A percentile compares a stretch with the other conserved stretches of the same genome.
Conservation (phyloP, 768 basidiomycete genomes). For the Sistotremastrum suecicum region DNA sequence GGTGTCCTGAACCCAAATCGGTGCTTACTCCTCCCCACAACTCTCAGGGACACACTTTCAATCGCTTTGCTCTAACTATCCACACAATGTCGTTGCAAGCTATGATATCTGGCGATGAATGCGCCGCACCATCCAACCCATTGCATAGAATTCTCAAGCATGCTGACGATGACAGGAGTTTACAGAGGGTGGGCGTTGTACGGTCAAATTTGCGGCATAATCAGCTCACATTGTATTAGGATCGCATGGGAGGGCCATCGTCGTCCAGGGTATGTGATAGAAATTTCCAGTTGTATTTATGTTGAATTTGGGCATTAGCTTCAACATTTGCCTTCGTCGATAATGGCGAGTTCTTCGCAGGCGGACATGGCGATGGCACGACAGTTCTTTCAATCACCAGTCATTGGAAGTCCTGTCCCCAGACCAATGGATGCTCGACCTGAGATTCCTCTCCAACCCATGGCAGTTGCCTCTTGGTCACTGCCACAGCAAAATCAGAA, state of each 20-base stretch:
- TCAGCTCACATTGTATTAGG: slow-evolving; percentile 25
- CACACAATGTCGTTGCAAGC: slow-evolving; percentile 59
- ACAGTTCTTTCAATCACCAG: slow-evolving; percentile 44
- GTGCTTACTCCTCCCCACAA: too few species aligned
- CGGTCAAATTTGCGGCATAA: neutral
- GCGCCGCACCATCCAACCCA: slow-evolving; percentile 72
- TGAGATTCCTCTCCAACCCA: slow-evolving; percentile 18
- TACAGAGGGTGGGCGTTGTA: slow-evolving; percentile 54
- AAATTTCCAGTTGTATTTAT: slow-evolving; percentile 8
- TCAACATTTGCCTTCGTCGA: slow-evolving; percentile 58
- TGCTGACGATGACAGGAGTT: slow-evolving; percentile 73
- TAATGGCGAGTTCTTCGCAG: slow-evolving; percentile 33
- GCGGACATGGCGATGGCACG: slow-evolving; percentile 64
- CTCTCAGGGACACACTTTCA: too few species aligned
- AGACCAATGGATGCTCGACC: slow-evolving; percentile 17
- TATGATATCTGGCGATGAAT: slow-evolving; percentile 81
- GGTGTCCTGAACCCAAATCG: too few species aligned
- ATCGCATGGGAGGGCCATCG: slow-evolving; percentile 60
- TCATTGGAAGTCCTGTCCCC: slow-evolving; percentile 9
- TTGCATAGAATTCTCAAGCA: slow-evolving; percentile 83
- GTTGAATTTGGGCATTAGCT: slow-evolving; percentile 28
- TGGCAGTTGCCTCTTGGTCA: slow-evolving; percentile 20
- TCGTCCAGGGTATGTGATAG: slow-evolving; percentile 37
- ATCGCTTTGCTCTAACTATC: too few species aligned
- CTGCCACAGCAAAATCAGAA: slow-evolving; percentile 11